Evolutionary conservation across 2,329 filamentous ascomycete species (phyloP).

Genomic region (Neophaeococcomyces mojaviensis): DNA sequence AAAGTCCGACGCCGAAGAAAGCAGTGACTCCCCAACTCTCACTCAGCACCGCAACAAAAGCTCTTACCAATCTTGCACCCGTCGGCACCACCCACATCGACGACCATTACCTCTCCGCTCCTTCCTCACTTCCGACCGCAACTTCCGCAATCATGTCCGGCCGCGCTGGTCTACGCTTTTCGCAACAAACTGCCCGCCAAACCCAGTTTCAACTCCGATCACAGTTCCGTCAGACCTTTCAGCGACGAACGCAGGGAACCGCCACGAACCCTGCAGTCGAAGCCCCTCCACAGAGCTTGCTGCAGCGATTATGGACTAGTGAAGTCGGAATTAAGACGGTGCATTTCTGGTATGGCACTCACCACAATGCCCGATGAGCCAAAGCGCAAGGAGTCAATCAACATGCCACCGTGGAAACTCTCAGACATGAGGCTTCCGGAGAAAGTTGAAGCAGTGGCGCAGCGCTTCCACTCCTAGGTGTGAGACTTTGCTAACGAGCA

Average conservation of each 20-base stretch:
- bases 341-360: conserved; percentile 75
- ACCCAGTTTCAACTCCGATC: conserved; percentile 39
- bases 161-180: conserved; percentile 51
- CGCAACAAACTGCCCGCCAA: conserved; percentile 47
- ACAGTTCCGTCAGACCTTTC: conserved; percentile 39
- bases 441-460: no score
- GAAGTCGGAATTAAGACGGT: conserved; percentile 83
- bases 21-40: conserved; percentile 6
- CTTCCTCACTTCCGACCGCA: conserved; percentile 1
- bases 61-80: conserved; percentile 17
- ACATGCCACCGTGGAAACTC: no score
- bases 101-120: conserved; percentile 24
- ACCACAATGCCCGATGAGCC: background rate
- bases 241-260: conserved; percentile 66
- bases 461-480: no score
- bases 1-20: background rate
- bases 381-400: background rate
- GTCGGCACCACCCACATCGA: conserved; percentile 23
- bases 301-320: conserved; percentile 77
- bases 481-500: background rate
- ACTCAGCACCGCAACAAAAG: background rate
- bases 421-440: no score
- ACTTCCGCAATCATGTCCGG: conserved; percentile 43
- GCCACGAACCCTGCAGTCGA: conserved; percentile 41
- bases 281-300: conserved; percentile 39